A percentile compares a stretch with the other conserved stretches of the same genome.
phyloP scores from a whole-genome alignment of 139 green algal species.

The Chlorella sp. region DNA sequence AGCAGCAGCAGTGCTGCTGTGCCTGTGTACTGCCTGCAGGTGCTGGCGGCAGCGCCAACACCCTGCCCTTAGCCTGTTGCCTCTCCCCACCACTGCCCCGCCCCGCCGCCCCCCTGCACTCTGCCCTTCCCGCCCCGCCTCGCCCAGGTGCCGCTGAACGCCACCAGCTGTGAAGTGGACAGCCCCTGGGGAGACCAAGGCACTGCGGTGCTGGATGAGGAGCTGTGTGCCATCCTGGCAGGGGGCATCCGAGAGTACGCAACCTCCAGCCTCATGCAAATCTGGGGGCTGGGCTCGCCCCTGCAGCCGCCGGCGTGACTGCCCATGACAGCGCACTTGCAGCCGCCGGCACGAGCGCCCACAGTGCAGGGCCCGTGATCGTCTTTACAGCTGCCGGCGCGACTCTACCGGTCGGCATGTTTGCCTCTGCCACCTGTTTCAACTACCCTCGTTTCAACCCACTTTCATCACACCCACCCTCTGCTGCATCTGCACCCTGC shows the following conservation, averaged over 20 bases:
- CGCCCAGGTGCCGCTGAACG: background rate
- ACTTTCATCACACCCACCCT: too few relatives aligned
- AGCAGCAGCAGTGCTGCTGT: background rate
- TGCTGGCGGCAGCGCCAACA: background rate
- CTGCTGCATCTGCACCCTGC: too few relatives aligned
- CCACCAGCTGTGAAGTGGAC: background rate
- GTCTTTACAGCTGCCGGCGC: too few relatives aligned
- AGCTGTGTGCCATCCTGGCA: background rate
- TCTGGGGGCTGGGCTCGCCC: conserved; percentile 1
- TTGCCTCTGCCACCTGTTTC: too few relatives aligned
- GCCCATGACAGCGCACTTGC: background rate
- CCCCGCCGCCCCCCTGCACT: background rate
- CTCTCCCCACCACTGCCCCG: too few relatives aligned
- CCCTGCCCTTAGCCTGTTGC: too few relatives aligned
- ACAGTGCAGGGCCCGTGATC: too few relatives aligned
- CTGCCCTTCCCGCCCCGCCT: background rate
- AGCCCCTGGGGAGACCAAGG: background rate
- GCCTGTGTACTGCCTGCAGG: background rate
- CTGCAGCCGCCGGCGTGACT: background rate
- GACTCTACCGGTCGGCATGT: too few relatives aligned
- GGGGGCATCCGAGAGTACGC: background rate
- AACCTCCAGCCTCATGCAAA: background rate
- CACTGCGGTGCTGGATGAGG: background rate
- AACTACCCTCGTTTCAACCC: too few relatives aligned
- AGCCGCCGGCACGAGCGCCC: too few relatives aligned